These are phyloP conservation scores for Solanum habrochaites DNA, from an alignment of 257 asterid species.

Conservation along the genomic window DNA sequence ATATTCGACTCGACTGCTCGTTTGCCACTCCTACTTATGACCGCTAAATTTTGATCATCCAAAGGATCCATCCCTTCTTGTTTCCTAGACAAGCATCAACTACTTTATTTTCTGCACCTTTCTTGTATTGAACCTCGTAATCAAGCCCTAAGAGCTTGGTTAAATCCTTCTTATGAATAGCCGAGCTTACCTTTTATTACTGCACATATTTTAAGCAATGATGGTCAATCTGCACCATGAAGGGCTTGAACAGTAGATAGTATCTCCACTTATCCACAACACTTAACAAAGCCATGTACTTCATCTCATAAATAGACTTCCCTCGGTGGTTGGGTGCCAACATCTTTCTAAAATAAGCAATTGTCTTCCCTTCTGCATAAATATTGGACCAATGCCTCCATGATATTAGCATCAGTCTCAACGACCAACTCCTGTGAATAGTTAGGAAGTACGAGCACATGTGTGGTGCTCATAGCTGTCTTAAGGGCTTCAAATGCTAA, in stretches of 20 bases:
- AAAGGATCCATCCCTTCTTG: neutral
- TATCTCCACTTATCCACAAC: neutral
- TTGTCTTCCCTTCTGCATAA: neutral
- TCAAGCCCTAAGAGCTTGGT: neutral
- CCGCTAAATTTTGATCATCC: neutral
- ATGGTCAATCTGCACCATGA: neutral
- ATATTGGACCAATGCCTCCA: neutral
- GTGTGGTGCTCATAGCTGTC: neutral
- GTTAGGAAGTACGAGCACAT: neutral
- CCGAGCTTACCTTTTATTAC: neutral
- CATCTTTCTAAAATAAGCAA: neutral
- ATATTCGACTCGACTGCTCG: too few relatives aligned
- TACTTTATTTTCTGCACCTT: neutral
- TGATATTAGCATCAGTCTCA: neutral
- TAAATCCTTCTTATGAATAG: neutral
- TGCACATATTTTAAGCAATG: neutral
- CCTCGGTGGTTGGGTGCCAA: neutral
- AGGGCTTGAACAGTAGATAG: neutral
- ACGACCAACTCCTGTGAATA: neutral
- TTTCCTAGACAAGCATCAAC: neutral
- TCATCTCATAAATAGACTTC: neutral
- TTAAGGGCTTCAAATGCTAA: neutral
- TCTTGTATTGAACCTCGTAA: neutral
- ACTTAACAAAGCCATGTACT: neutral
- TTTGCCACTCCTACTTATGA: too few relatives aligned